Conservation (phyloP, 306 rosid genomes). For the Fragaria nilgerrensis region DNA sequence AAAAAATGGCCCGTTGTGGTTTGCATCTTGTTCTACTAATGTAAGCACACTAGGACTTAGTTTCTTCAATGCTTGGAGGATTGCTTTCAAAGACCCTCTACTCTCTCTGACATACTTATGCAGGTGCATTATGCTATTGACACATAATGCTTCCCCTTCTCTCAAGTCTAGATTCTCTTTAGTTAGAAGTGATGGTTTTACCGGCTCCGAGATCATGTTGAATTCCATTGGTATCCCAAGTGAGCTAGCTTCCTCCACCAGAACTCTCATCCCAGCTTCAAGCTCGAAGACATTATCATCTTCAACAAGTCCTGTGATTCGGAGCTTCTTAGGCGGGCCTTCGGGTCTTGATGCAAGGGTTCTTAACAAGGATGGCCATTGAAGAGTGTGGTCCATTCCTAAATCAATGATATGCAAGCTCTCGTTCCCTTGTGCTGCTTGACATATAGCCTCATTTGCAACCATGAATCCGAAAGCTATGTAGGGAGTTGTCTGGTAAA, state of each 20-base stretch:
- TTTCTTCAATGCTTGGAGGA: slow-evolving; percentile 66
- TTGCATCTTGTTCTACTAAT: slow-evolving; percentile 76
- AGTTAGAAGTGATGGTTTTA: slow-evolving; percentile 47
- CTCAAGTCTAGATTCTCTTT: slow-evolving; percentile 56
- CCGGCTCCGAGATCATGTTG: slow-evolving; percentile 38
- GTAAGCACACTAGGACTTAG: slow-evolving; percentile 50
- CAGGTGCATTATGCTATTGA: slow-evolving; percentile 57
- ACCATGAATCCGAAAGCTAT: slow-evolving; percentile 71
- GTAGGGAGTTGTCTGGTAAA: slow-evolving; percentile 76
- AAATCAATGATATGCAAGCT: slow-evolving; percentile 64
- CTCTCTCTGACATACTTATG: slow-evolving; percentile 68
- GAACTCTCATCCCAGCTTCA: slow-evolving; percentile 40
- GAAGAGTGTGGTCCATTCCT: slow-evolving; percentile 68
- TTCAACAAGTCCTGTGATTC: slow-evolving; percentile 48
- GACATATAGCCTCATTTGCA: slow-evolving; percentile 72
- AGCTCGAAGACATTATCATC: slow-evolving; percentile 32
- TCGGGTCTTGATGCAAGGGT: slow-evolving; percentile 58
- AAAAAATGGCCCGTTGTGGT: slow-evolving; percentile 82
- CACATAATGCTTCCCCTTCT: slow-evolving; percentile 61
- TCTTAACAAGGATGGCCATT: slow-evolving; percentile 77
- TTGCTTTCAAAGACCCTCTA: slow-evolving; percentile 59
- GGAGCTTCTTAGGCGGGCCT: slow-evolving; percentile 55
- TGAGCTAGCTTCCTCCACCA: slow-evolving; percentile 60
- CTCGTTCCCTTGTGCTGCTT: slow-evolving; percentile 55
- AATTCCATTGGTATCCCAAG: slow-evolving; percentile 50